Evolutionary conservation across 176 grass and related monocot species (phyloP), one percentile per base, ranked within the genome.

Genomic region (Paspalum notatum): DNA sequence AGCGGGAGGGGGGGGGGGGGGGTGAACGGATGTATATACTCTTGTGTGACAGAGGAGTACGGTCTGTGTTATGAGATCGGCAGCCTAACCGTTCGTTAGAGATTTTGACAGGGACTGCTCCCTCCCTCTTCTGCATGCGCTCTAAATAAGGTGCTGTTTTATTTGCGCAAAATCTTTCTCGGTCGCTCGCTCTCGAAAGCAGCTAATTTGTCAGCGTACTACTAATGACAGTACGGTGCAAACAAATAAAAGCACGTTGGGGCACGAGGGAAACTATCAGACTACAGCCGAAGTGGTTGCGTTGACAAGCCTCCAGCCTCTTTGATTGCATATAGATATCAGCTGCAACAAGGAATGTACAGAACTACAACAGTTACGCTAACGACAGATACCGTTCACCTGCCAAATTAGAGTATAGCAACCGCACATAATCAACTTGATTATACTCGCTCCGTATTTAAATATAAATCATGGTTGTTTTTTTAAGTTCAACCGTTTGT

Each of bases 231-330:
- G 55, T 9, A 27, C 40, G 42, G 8, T 3, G 39, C 22, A 20
- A 8, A 71, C 68, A 58, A 20, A 81, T 66, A 69, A 25, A 59
- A 59, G 79, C 17, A 11, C 68, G 42, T 39, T 42, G 40, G 21
- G 21, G 20, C 64, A 12, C 6, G 51, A 80, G 24, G 57, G 79
- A 21, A n/a, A n/a, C n/a, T n/a, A n/a, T n/a, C n/a, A n/a, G 79
- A 37, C 41, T 13, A 2, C 66, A n/a, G 2, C 40, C n/a, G 4
- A 8, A 38, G 53, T 48, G 79, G 66, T 58, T 47, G 40, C 8
- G 5, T 12, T 71, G 53, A 22, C 21, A 24, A 27, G 24, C 68
- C 41, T 70, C 7, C 46, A 1, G 13, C 39, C 14, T 45, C 18
- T n/a, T 57, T 51, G 12, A 47, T 26, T 32, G 24, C 38, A 40